Evolutionary conservation across 495 filamentous ascomycete genomes (phyloP), one percentile per base, ranked within the genome.

Genomic region (Lasiosphaeriaceae sp.): DNA sequence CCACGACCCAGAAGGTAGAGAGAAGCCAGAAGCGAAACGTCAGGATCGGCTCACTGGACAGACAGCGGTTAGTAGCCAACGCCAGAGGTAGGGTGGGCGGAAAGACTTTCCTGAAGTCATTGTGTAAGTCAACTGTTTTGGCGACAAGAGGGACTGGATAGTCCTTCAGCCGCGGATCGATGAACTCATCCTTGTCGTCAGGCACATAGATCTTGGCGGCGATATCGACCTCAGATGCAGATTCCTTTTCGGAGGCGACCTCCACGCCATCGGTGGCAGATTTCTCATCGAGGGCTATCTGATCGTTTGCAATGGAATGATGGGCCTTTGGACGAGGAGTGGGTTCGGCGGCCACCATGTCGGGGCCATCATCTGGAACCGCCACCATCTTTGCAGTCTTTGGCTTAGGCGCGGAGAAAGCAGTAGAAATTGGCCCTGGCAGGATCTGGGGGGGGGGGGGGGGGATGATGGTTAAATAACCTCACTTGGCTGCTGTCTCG

Each of bases 141-240:
- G 55, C 55, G 23, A 61, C 59, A n/a, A 61, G 59, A 14, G 61
- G 61, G 19, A 59, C 48, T 1, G 49, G 41, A 17, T 64, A 60
- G 53, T 64, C 52, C 26, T 29, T 59, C 0, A 62, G 56, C 17
- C 49, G 50, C 22, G 54, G 47, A 20, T 60, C 62, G 12, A 60
- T 56, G n/a, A 52, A 47, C 8, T 64, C 61, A 11, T 64, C 51
- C 11, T 55, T 23, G 1, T 64, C 57, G 46, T 4, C 45, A 14
- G 63, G 54, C 3, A 50, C 35, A 29, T 51, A 55, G 11, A 53
- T 50, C 22, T 26, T 52, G 29, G 49, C 48, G 21, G 54, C n/a
- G 17, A 54, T 54, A 3, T 61, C 59, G 14, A 20, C 21, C 43
- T 58, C n/a, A n/a, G n/a, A n/a, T n/a, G n/a, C n/a, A n/a, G n/a